Evolutionary conservation across 768 basidiomycete genomes (phyloP), one percentile per base, ranked within the genome.

Genomic region (Boletus coccyginus): DNA sequence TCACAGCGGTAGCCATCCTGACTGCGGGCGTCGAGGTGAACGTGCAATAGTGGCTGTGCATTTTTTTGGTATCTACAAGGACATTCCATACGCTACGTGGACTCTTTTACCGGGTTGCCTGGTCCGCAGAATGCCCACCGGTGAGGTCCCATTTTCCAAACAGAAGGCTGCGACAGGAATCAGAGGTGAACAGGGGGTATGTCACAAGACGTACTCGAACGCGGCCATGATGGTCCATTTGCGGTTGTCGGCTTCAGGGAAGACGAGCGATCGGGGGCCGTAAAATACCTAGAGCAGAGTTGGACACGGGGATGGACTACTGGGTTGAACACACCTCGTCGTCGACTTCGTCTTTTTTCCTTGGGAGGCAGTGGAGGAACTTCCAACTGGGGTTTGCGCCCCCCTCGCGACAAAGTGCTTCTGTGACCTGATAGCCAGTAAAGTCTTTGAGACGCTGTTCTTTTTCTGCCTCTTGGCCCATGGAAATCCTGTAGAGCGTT

Each of bases 401-500:
- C 9, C 91, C 90, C 56, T 85, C 81, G 17, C 75, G 74, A 71
- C 94, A 94, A 32, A 98, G 80, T 33, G 82, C 74, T 70, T 98
- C 94, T 2, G 96, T 98, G 47, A 99, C 86, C 68, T 98, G 97
- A 72, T 92, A 99, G 3, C 97, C 95, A 17, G 82, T 60, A 74
- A 99, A 99, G 56, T 92, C 96, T 48, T 82, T 76, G 42, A 96
- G 70, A 16, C 96, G 86, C 62, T 92, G 85, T 33, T 77, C 90
- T 60, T 94, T 93, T 72, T 98, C 94, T 1, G 87, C 89, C 73
- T 98, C 97, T 73, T 97, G 94, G 17, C 97, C 97, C 97, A 99
- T 98, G 3, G 96, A 98, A 60, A 98, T 94, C 94, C 93, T 95
- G 65, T 14, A 29, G 21, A 12, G 17, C 2, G 17, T 27, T 7